These are phyloP conservation scores for Cryphonectria nitschkei DNA, from an alignment of 2,329 filamentous ascomycete genomes.

Conservation along the genomic window DNA sequence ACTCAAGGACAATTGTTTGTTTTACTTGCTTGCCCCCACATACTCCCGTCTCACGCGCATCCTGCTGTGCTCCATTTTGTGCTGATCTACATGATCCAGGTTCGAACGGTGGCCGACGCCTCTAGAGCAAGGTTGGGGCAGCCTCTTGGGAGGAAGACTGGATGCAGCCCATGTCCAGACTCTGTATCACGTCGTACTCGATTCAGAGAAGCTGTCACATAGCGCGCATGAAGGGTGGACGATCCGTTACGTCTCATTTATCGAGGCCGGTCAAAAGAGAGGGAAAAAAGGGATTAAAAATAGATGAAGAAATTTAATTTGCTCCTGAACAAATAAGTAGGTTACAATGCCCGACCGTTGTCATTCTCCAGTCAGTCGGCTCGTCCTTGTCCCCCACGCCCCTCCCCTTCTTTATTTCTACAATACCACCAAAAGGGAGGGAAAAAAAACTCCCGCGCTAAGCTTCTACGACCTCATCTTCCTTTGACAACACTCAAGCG, in stretches of 20 bases:
- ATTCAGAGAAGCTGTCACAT: not conserved
- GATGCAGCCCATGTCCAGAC: not conserved
- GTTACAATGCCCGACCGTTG: too few relatives aligned
- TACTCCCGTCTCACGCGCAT: not conserved
- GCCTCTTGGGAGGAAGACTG: not conserved
- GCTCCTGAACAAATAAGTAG: too few relatives aligned
- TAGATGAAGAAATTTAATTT: too few relatives aligned
- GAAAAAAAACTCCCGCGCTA: too few relatives aligned
- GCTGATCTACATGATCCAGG: not conserved
- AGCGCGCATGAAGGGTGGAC: not conserved
- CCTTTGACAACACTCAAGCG: not conserved
- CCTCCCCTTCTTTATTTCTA: not conserved
- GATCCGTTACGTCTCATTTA: not conserved
- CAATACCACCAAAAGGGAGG: not conserved
- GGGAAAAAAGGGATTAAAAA: too few relatives aligned
- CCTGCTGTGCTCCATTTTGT: not conserved
- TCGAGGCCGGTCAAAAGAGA: too few relatives aligned
- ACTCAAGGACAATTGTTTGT: not conserved
- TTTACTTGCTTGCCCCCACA: not conserved
- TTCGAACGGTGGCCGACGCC: not conserved
- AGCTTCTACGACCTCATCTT: not conserved
- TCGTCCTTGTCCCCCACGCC: too few relatives aligned
- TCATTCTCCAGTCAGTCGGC: not conserved
- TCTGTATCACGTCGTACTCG: not conserved
- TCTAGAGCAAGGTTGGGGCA: not conserved